Conservation (phyloP, 371 early-diverging fungal genomes). For the Lichtheimia hyalospora region DNA sequence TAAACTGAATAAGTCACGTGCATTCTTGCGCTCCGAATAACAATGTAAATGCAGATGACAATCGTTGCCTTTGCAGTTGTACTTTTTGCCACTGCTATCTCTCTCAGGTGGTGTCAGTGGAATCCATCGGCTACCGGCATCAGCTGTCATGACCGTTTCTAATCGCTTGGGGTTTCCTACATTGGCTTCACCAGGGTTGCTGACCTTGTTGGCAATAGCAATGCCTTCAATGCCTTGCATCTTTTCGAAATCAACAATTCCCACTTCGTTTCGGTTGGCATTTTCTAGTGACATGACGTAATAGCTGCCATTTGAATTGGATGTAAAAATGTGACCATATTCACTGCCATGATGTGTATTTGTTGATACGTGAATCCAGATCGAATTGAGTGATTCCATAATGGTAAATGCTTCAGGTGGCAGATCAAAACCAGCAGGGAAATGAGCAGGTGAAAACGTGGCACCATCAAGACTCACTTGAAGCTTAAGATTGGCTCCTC, state of each 20-base stretch:
- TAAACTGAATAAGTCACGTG: conserved; percentile 75
- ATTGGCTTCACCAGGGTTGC: conserved; percentile 64
- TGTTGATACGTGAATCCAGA: conserved; percentile 78
- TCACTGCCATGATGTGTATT: conserved; percentile 60
- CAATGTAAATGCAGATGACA: conserved; percentile 81
- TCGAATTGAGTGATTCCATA: conserved; percentile 74
- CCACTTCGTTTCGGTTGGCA: conserved; percentile 79
- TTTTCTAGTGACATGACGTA: conserved; percentile 68
- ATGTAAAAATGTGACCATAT: conserved; percentile 82
- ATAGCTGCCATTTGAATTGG: conserved; percentile 86
- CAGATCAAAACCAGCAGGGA: conserved; percentile 66
- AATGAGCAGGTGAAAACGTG: conserved; percentile 69
- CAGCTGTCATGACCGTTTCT: conserved; percentile 73
- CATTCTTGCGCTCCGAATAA: conserved; percentile 77
- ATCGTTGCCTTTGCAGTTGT: conserved; percentile 22
- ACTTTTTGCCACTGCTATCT: conserved; percentile 50
- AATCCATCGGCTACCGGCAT: conserved; percentile 84
- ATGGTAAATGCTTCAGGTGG: conserved; percentile 76
- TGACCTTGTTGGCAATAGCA: conserved; percentile 82
- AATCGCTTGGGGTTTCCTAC: conserved; percentile 54
- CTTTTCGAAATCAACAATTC: conserved; percentile 93
- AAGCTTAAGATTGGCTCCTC: conserved; percentile 58
- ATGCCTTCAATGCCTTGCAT: conserved; percentile 91
- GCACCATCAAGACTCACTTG: conserved; percentile 75
- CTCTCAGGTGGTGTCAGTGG: conserved; percentile 51